Evolutionary conservation across 2,329 filamentous ascomycete genomes (phyloP).

Genomic region (Acrocalymma vagum): DNA sequence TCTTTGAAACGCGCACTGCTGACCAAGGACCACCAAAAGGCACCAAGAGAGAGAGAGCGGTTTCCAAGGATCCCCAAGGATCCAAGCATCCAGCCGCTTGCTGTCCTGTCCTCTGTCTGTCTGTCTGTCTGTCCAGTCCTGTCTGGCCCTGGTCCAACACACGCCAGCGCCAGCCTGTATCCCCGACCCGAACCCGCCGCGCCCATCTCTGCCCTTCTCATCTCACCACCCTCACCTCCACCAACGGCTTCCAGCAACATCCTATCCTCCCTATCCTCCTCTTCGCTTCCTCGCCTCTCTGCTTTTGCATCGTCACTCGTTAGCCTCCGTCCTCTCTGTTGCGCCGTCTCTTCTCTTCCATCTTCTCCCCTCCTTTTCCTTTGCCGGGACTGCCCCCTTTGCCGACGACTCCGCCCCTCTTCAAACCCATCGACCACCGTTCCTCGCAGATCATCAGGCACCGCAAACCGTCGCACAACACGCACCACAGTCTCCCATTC

Average conservation of each 20-base stretch:
- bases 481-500: constrained; percentile 5
- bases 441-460: background rate
- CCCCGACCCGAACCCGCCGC: constrained; percentile 6
- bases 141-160: too few relatives aligned
- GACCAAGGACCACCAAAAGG: constrained; percentile 3
- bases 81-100: too few relatives aligned
- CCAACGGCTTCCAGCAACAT: too few relatives aligned
- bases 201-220: too few relatives aligned
- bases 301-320: constrained; percentile 8
- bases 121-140: too few relatives aligned
- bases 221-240: too few relatives aligned
- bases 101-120: too few relatives aligned
- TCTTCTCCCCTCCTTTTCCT: background rate
- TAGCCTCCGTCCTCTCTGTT: constrained; percentile 1
- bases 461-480: constrained; percentile 8
- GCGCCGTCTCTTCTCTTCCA: background rate
- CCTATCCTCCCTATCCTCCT: too few relatives aligned
- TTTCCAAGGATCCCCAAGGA: too few relatives aligned
- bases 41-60: too few relatives aligned
- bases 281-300: constrained; percentile 10
- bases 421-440: background rate
- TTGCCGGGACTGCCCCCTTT: background rate
- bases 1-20: constrained; percentile 20
- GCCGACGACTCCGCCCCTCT: constrained; percentile 1
- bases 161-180: constrained; percentile 5